Evolutionary conservation across 2,329 filamentous ascomycete genomes (phyloP).

Genomic region (Byssothecium circinans): DNA sequence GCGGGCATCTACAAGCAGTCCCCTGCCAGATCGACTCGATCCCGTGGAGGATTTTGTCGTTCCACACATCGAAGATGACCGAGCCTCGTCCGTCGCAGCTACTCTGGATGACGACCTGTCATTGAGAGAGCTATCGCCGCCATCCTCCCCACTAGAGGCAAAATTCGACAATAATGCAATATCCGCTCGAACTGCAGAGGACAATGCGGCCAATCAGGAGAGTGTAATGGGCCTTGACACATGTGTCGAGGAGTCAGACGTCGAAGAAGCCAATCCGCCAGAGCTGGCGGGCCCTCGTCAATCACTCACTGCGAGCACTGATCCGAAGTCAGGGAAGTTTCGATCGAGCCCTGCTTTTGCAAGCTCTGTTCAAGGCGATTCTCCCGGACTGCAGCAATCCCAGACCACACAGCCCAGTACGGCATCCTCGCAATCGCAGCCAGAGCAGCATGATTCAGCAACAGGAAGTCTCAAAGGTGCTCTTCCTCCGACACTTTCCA

Average conservation of each 20-base stretch:
- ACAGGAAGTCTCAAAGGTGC: slow-evolving; percentile 52
- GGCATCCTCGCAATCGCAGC: slow-evolving; percentile 25
- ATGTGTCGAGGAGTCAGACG: too few species aligned
- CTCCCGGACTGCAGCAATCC: slow-evolving; percentile 14
- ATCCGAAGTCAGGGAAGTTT: slow-evolving; percentile 26
- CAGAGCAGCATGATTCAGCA: slow-evolving; percentile 43
- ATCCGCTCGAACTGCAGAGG: too few species aligned
- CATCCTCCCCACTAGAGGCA: slow-evolving; percentile 26
- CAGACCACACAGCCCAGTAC: not conserved
- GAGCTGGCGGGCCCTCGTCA: slow-evolving; percentile 10
- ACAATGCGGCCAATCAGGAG: too few species aligned
- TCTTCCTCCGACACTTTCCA: slow-evolving; percentile 72
- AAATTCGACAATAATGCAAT: slow-evolving; percentile 8
- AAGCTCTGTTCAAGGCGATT: slow-evolving; percentile 21
- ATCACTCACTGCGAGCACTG: slow-evolving; percentile 35
- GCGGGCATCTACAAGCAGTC: slow-evolving; percentile 17
- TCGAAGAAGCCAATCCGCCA: not conserved
- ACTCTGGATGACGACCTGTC: slow-evolving; percentile 59
- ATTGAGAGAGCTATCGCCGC: slow-evolving; percentile 31
- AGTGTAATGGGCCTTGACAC: too few species aligned
- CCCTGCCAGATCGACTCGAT: slow-evolving; percentile 18
- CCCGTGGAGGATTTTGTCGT: slow-evolving; percentile 45
- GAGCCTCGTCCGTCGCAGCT: slow-evolving; percentile 53
- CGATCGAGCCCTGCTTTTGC: slow-evolving; percentile 18
- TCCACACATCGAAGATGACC: slow-evolving; percentile 43